These are phyloP conservation scores for Dendrothele bispora DNA, from an alignment of 768 basidiomycete genomes.

Conservation along the genomic window DNA sequence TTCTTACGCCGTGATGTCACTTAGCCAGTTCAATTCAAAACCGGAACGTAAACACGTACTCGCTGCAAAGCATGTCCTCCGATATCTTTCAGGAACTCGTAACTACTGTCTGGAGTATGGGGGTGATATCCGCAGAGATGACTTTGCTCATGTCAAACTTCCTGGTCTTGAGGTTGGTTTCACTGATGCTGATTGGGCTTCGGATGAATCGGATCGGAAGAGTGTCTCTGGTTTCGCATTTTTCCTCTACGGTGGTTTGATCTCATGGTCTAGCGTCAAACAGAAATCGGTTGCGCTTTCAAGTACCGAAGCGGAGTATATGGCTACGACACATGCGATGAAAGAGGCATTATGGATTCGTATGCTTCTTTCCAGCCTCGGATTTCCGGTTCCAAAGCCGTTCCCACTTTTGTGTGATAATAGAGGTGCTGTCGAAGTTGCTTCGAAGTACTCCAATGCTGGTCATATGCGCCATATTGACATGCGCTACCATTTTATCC, in stretches of 20 bases:
- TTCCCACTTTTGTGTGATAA: conserved; percentile 23
- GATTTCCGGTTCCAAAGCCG: conserved; percentile 2
- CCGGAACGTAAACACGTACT: not conserved
- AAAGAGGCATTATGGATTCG: conserved; percentile 28
- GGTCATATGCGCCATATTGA: conserved; percentile 23
- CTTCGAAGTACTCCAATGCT: conserved; percentile 15
- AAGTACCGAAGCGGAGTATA: conserved; percentile 33
- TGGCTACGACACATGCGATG: conserved; percentile 22
- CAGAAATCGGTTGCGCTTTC: conserved; percentile 27
- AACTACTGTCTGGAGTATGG: not conserved
- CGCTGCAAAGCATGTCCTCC: not conserved
- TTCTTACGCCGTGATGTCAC: not conserved
- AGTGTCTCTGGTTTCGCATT: not conserved
- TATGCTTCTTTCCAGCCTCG: conserved; percentile 21
- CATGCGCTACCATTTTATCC: conserved; percentile 25
- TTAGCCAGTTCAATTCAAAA: not conserved
- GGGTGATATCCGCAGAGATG: not conserved
- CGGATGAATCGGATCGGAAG: conserved; percentile 5
- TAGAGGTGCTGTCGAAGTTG: conserved; percentile 23
- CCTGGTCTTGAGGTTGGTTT: not conserved
- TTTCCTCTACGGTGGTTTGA: conserved; percentile 19
- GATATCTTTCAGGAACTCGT: not conserved
- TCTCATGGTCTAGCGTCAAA: conserved; percentile 26
- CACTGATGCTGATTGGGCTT: conserved; percentile 15
- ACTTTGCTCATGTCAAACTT: not conserved